Evolutionary conservation across 768 basidiomycete genomes (phyloP), one percentile per base, ranked within the genome.

Genomic region (Daedaleopsis sinensis): DNA sequence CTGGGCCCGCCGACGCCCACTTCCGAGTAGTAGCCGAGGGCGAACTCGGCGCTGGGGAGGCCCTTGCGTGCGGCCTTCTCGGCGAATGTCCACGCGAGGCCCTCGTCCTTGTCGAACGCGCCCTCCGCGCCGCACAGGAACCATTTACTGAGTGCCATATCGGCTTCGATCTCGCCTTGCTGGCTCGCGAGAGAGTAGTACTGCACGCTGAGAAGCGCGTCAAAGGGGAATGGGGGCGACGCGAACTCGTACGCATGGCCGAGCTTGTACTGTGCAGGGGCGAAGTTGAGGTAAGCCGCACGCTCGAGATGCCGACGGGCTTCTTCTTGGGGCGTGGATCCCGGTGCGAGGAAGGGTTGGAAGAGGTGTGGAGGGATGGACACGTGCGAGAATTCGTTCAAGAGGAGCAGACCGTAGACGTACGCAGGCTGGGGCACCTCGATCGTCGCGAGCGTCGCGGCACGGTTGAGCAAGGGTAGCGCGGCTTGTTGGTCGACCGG

Each of bases 81-180:
- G 0, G 96, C 96, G 75, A 96, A 98, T 0, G 88, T 91, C 65
- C 85, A 85, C 2, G 96, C 95, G 3, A 98, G 81, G 1, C 72
- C 76, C 71, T 97, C 94, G 72, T 96, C 93, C 74, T 94, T 94
- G 42, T 92, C 91, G 67, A 97, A 95, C 15, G 79, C 76, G 9
- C 84, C 84, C 38, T 82, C 80, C 5, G 88, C 87, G 4, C 96
- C 96, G 70, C 94, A 96, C 52, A 98, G 77, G 79, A 97, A 98
- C 96, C 96, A 98, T 75, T 97, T 98, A 73, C 86, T 89, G 55
- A 98, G 82, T 2, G 94, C 96, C 94, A 98, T 96, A 71, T 98
- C 94, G 0, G 96, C 96, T 72, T 98, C 95, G 23, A 84, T 80
- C 73, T 97, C 93, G 37, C 93, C 92, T 61, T 90, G 85, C 74